Evolutionary conservation across 2,329 filamentous ascomycete species (phyloP), one percentile per base, ranked within the genome.

Genomic region (Pseudocercospora cruenta): DNA sequence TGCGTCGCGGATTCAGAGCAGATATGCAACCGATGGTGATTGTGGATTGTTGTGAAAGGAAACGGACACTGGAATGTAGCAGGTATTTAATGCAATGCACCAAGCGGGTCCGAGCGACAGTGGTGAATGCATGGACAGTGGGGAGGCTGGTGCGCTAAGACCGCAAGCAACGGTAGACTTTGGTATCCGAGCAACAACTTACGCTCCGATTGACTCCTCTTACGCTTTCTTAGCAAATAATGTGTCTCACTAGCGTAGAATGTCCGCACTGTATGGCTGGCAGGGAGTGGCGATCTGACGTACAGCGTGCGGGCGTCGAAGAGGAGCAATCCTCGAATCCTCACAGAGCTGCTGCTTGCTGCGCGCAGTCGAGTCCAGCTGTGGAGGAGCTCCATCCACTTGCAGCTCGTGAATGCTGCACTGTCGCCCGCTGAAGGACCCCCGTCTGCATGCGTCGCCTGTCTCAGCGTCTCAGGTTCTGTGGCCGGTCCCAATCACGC

Each of bases 41-140:
- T 68, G 66, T 69, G 63, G 63, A 64, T 66, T 71, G 69, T 70
- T 72, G 66, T 68, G 68, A 55, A 58, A 58, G 54, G 51, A 31
- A 65, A 36, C 55, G 55, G 59, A 36, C 28, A 67, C 54, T 66
- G 70, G 70, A 71, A 71, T 73, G 70, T 49, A 55, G 26, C 39
- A 60, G 69, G 62, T 71, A 72, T 69, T 69, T 70, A 70, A 67
- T 54, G 24, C 39, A 60, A 28, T 51, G 58, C 60, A 63, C 28
- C 57, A 60, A 59, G 47, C 62, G 62, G 66, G 60, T 43, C 66
- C 61, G 58, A 55, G 53, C 60, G 54, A 45, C 58, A 43, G 24
- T 66, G 62, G 62, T 65, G 65, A 60, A 59, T 64, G 58, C 60
- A 66, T 60, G 60, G 61, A 19, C 55, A 22, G 45, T 58, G 36